Evolutionary conservation across 2,329 filamentous ascomycete genomes (phyloP).

Genomic region (Chaetothyriales sp.): DNA sequence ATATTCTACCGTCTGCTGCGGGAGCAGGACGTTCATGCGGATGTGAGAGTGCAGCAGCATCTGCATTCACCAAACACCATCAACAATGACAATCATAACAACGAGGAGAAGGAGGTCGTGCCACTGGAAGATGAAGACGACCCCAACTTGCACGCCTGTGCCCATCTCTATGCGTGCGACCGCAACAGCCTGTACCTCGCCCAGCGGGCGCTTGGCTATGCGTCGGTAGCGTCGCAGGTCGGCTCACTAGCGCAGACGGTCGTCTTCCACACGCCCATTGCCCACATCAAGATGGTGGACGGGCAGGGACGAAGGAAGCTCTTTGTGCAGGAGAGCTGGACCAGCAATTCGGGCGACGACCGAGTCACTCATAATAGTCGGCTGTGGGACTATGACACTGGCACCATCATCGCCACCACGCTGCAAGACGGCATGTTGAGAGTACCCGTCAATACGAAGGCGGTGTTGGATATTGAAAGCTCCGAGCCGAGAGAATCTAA

Average conservation of each 20-base stretch:
- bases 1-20: conserved; percentile 35
- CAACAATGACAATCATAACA: conserved; percentile 4
- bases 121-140: conserved; percentile 19
- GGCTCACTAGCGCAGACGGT: conserved; percentile 37
- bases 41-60: conserved; percentile 6
- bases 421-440: conserved; percentile 38
- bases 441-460: conserved; percentile 6
- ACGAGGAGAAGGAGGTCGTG: conserved; percentile 16
- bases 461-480: conserved; percentile 1
- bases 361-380: conserved; percentile 35
- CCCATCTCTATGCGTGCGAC: conserved; percentile 45
- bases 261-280: conserved; percentile 32
- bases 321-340: conserved; percentile 39
- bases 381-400: conserved; percentile 27
- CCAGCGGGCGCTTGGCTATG: conserved; percentile 35
- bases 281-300: conserved; percentile 30
- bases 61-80: neutral
- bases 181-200: conserved; percentile 42
- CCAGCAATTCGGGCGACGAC: conserved; percentile 31
- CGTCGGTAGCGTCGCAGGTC: conserved; percentile 29
- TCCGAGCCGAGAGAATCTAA: conserved; percentile 2
- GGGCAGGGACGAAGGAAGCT: conserved; percentile 26
- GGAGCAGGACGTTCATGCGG: conserved; percentile 22
- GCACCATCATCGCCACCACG: conserved; percentile 33
- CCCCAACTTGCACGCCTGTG: conserved; percentile 44